Evolutionary conservation across 352 stramenopile genomes (phyloP).

Genomic region (Phytopythium kandeliae): DNA sequence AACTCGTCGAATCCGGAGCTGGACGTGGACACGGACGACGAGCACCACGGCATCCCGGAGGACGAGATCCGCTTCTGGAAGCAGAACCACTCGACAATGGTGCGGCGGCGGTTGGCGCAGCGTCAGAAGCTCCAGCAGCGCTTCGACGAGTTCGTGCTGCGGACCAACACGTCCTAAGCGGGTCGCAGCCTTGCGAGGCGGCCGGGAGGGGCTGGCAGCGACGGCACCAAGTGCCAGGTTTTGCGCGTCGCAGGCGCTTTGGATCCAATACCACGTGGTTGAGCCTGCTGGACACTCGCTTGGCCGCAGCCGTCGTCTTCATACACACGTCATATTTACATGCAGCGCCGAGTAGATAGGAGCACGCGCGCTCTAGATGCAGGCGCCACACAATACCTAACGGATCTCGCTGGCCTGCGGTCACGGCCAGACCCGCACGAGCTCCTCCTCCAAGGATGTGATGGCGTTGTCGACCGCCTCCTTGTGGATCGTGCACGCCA

Average conservation of each 20-base stretch:
- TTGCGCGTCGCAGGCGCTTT: neutral
- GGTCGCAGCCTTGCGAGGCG: neutral
- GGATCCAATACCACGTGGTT: neutral
- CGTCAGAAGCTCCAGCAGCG: slow-evolving; percentile 82
- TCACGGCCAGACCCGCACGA: slow-evolving; percentile 48
- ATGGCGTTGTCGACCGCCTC: slow-evolving; percentile 54
- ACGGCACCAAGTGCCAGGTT: neutral
- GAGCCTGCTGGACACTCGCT: neutral
- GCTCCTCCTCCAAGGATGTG: slow-evolving; percentile 44
- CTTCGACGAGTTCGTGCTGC: slow-evolving; percentile 81
- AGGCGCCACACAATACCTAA: too few relatives aligned
- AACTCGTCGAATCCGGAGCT: slow-evolving; percentile 56
- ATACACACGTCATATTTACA: neutral
- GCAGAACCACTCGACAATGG: slow-evolving; percentile 68
- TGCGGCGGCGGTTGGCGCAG: slow-evolving; percentile 70
- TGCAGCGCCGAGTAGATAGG: too few relatives aligned
- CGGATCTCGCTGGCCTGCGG: neutral
- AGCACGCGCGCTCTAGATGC: too few relatives aligned
- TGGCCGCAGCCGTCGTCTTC: too few relatives aligned
- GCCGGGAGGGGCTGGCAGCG: neutral
- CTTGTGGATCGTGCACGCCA: slow-evolving; percentile 67
- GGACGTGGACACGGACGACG: slow-evolving; percentile 70
- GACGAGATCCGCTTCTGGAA: slow-evolving; percentile 86
- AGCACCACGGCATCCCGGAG: slow-evolving; percentile 76
- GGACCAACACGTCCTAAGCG: slow-evolving; percentile 34